Evolutionary conservation across 2,329 filamentous ascomycete species (phyloP).

Genomic region (Fusarium tricinctum): DNA sequence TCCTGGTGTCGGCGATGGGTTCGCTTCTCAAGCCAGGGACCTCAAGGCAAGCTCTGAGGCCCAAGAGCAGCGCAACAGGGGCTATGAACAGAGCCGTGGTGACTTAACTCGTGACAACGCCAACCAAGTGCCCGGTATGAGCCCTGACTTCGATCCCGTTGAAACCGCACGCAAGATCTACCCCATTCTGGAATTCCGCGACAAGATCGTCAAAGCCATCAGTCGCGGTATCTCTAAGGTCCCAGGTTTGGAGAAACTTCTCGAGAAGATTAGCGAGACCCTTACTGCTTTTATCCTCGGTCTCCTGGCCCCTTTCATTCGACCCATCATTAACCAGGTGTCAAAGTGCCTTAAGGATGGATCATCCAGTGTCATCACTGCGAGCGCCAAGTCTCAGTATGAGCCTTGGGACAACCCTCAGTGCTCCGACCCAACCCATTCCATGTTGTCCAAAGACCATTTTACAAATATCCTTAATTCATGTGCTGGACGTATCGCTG

Average conservation of each 20-base stretch:
- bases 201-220: conserved; percentile 92
- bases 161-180: conserved; percentile 87
- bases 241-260: conserved; percentile 87
- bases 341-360: conserved; percentile 88
- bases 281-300: conserved; percentile 93
- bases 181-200: conserved; percentile 92
- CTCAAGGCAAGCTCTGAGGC: conserved; percentile 73
- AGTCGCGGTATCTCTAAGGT: conserved; percentile 90
- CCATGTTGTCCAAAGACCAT: conserved; percentile 86
- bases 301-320: conserved; percentile 89
- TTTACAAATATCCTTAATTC: conserved; percentile 85
- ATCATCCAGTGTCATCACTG: conserved; percentile 77
- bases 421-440: conserved; percentile 85
- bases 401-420: conserved; percentile 83
- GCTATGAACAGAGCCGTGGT: conserved; percentile 51
- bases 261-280: conserved; percentile 94
- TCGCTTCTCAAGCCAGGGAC: conserved; percentile 75
- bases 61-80: conserved; percentile 71
- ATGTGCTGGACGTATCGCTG: conserved; percentile 79
- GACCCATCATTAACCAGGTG: conserved; percentile 90
- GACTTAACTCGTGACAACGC: conserved; percentile 60
- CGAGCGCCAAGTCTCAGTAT: conserved; percentile 80
- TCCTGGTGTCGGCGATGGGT: conserved; percentile 75
- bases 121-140: conserved; percentile 80
- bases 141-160: conserved; percentile 80